A percentile compares a stretch with the other conserved stretches of the same genome.
Evolutionary conservation across 73 alveolate species (phyloP).

Genomic region (Paramecium pentaurelia): DNA sequence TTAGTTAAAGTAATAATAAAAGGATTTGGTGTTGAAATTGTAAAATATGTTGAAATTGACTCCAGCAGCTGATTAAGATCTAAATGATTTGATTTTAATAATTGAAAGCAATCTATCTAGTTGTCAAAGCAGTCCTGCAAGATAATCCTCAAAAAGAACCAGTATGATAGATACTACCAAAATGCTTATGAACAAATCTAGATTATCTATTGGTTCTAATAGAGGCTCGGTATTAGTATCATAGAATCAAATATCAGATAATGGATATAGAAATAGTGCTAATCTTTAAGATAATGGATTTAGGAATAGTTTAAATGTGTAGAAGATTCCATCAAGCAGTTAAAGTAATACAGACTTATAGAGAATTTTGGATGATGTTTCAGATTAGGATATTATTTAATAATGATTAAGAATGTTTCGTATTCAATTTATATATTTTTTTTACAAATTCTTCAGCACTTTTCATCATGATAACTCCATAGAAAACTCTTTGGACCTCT

Average conservation of each 20-base stretch:
- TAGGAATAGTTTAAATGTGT: background rate
- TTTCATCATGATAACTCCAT: slow-evolving; percentile 70
- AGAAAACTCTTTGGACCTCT: slow-evolving; percentile 77
- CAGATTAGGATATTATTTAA: background rate
- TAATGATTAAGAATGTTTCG: background rate
- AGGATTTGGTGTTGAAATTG: background rate
- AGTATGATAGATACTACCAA: background rate
- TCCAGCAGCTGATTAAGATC: background rate
- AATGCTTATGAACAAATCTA: background rate
- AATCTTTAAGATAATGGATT: background rate
- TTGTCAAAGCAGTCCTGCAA: background rate
- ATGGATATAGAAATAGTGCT: background rate
- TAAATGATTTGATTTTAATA: background rate
- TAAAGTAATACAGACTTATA: background rate
- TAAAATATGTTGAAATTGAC: background rate
- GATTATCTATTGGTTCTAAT: background rate
- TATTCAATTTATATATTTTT: background rate
- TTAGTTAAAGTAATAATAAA: background rate
- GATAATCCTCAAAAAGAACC: background rate
- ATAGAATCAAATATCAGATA: background rate
- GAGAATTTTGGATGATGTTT: background rate
- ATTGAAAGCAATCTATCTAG: background rate
- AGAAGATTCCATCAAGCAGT: background rate
- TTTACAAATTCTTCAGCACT: slow-evolving; percentile 31
- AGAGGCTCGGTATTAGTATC: background rate